Evolutionary conservation across 139 green algal genomes (phyloP).

Genomic region (Monoraphidium neglectum): DNA sequence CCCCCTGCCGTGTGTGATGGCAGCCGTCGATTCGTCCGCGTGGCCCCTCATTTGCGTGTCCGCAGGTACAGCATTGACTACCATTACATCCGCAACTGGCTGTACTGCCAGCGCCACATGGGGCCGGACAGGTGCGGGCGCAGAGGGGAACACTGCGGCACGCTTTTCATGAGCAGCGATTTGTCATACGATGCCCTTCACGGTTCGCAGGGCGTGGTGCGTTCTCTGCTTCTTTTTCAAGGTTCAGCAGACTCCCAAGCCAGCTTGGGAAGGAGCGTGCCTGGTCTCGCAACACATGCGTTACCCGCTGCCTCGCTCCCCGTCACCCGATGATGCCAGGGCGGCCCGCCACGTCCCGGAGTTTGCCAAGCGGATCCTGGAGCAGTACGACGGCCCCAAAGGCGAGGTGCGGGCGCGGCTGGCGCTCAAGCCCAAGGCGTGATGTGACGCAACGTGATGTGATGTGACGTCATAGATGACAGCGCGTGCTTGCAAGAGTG

Average conservation of each 20-base stretch:
- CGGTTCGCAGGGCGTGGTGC: too few species aligned
- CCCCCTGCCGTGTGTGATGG: too few species aligned
- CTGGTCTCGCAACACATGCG: neutral
- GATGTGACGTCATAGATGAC: too few species aligned
- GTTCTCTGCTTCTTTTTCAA: too few species aligned
- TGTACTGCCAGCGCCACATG: slow-evolving; percentile 81
- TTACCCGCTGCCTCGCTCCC: neutral
- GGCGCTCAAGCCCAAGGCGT: neutral
- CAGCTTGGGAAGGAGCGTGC: neutral
- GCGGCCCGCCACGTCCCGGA: slow-evolving; percentile 66
- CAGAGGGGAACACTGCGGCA: neutral
- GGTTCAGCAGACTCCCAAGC: too few species aligned
- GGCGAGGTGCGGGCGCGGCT: slow-evolving; percentile 24
- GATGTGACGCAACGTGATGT: too few species aligned
- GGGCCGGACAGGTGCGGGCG: slow-evolving; percentile 31
- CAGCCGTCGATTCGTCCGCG: too few species aligned
- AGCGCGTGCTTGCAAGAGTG: too few species aligned
- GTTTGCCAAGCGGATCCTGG: slow-evolving; percentile 77
- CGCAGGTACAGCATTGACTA: slow-evolving; percentile 93
- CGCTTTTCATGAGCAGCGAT: neutral
- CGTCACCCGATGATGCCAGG: neutral
- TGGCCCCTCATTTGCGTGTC: too few species aligned
- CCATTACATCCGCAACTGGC: slow-evolving; percentile 94
- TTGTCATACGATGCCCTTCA: too few species aligned
- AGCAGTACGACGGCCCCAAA: slow-evolving; percentile 72